These are phyloP conservation scores for Aspergillus udagawae DNA, from an alignment of 2,329 filamentous ascomycete species.

Conservation along the genomic window DNA sequence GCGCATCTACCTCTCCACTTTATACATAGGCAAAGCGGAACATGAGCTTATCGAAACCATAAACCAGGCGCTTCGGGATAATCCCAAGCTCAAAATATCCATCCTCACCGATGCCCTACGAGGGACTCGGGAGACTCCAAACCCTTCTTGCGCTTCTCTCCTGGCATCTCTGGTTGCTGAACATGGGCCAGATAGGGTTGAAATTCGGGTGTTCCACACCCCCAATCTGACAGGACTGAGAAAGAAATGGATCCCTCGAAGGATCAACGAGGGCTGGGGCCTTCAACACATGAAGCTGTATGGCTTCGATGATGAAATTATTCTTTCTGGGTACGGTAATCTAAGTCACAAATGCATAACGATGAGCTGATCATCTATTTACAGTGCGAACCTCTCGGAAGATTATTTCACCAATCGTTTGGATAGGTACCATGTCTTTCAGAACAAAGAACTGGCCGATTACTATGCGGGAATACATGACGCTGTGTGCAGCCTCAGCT, in stretches of 20 bases:
- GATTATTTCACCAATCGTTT: constrained; percentile 97
- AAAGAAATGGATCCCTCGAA: constrained; percentile 77
- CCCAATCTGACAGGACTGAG: constrained; percentile 85
- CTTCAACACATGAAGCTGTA: constrained; percentile 99
- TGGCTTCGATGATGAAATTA: constrained; percentile 89
- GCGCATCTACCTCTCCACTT: constrained; percentile 86
- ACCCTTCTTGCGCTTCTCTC: constrained; percentile 82
- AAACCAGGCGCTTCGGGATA: constrained; percentile 67
- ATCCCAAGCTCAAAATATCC: constrained; percentile 74
- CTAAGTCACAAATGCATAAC: background rate
- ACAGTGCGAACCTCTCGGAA: constrained; percentile 75
- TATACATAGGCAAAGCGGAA: constrained; percentile 95
- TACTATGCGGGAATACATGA: constrained; percentile 78
- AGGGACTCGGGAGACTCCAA: constrained; percentile 83
- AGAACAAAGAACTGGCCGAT: constrained; percentile 70
- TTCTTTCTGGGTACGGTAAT: constrained; percentile 71
- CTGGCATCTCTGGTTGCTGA: constrained; percentile 78
- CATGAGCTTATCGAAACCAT: constrained; percentile 80
- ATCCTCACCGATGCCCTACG: constrained; percentile 88
- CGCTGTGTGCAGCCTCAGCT: constrained; percentile 75
- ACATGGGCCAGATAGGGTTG: constrained; percentile 78
- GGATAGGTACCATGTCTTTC: constrained; percentile 90
- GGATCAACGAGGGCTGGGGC: constrained; percentile 98
- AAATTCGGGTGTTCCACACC: constrained; percentile 96
- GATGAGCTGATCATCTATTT: constrained; percentile 9